Evolutionary conservation across 331 rosid genomes (phyloP), one percentile per base, ranked within the genome.

Genomic region (Saraca asoca): DNA sequence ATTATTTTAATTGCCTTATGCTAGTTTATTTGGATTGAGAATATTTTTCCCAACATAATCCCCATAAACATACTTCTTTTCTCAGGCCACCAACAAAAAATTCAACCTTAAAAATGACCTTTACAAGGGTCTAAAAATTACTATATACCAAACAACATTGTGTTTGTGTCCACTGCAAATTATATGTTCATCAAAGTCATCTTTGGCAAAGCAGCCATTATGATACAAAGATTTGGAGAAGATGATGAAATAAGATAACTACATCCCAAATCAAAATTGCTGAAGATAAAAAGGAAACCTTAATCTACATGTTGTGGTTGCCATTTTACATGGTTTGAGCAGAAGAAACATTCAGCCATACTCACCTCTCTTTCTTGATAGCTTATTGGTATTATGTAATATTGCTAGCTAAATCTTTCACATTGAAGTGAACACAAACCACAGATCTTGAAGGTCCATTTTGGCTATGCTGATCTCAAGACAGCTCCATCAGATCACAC

Each of bases 401-500:
- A 41, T 19, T n/a, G 12, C 29, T 62, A 41, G 8, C 71, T 68
- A 66, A 8, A 38, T 68, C 67, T 41, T 62, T 51, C 68, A 55
- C 65, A 64, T 51, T 51, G 61, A 64, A 60, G 34, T 45, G 53
- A 70, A 45, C 50, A 3, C 15, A 31, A 10, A 56, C 49, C 41
- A 48, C 71, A n/a, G 57, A 46, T 69, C 71, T 29, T 59, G 19
- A 56, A 37, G 12, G 49, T 58, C 41, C 58, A 60, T 50, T 54
- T 61, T 43, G 58, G 51, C 19, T 38, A 34, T 19, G 65, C 17
- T 31, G 18, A 68, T 58, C 31, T 5, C 31, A 62, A 58, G 70
- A 14, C 52, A 57, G 18, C 41, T 51, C 68, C 78, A 58, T 6
- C 38, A 35, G 17, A 9, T 78, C 80, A 82, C n/a, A 75, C 79